A percentile compares a stretch with the other conserved stretches of the same genome.
These are phyloP conservation scores for Alloascoidea africana DNA, from an alignment of 805 yeast species.

Conservation along the genomic window DNA sequence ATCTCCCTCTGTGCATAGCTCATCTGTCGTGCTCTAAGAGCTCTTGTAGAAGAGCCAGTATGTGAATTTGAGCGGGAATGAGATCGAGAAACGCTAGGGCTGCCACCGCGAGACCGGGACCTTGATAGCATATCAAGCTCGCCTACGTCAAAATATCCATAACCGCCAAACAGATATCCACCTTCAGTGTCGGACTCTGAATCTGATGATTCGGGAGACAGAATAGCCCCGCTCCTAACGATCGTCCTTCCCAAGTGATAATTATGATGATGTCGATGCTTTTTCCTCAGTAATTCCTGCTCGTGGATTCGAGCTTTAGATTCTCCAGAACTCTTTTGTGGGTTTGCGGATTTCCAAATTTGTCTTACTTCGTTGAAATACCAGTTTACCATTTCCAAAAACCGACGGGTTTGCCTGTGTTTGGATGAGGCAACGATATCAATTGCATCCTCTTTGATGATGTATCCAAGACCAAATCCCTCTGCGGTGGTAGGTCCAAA, in stretches of 20 bases:
- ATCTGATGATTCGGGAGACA: too few species aligned
- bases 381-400: slow-evolving; percentile 49
- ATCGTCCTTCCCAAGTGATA: too few species aligned
- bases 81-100: too few species aligned
- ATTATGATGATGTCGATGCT: too few species aligned
- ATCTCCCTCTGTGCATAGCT: slow-evolving; percentile 35
- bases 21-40: slow-evolving; percentile 24
- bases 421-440: slow-evolving; percentile 76
- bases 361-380: slow-evolving; percentile 43
- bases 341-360: slow-evolving; percentile 21
- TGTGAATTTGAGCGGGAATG: too few species aligned
- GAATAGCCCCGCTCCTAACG: too few species aligned
- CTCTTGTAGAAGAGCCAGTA: slow-evolving; percentile 47
- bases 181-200: too few species aligned
- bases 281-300: too few species aligned
- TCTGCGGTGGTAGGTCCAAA: slow-evolving; percentile 84
- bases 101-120: too few species aligned
- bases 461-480: slow-evolving; percentile 90
- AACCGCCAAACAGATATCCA: slow-evolving; percentile 66
- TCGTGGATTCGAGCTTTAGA: too few species aligned
- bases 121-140: slow-evolving; percentile 47
- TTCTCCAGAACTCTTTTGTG: too few species aligned
- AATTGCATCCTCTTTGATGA: slow-evolving; percentile 66
- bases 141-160: slow-evolving; percentile 71
- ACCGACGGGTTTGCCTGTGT: slow-evolving; percentile 75